Evolutionary conservation across 73 alveolate genomes (phyloP).

Genomic region (Stentor coeruleus): DNA sequence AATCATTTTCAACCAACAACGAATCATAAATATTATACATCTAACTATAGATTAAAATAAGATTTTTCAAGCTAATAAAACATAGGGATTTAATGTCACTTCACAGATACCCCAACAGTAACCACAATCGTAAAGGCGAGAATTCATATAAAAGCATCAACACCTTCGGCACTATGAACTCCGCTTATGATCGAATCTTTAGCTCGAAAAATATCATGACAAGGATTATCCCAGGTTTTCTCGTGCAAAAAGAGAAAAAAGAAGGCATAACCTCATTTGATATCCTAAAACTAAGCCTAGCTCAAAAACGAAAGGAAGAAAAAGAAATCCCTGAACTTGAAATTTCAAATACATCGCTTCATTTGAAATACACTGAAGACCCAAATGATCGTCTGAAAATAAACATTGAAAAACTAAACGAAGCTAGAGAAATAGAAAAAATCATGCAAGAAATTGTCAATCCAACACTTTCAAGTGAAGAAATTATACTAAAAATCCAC

Average conservation of each 20-base stretch:
- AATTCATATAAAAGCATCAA: neutral
- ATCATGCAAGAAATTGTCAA: constrained; percentile 3
- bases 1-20: no score
- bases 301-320: no score
- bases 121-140: neutral
- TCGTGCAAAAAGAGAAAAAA: neutral
- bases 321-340: neutral
- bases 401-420: constrained; percentile 4
- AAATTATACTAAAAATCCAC: neutral
- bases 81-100: neutral
- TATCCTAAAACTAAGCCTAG: neutral
- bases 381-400: constrained; percentile 6
- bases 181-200: neutral
- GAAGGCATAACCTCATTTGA: neutral
- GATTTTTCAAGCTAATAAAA: no score
- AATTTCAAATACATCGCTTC: neutral
- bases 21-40: no score
- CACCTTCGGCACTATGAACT: neutral
- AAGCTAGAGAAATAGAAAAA: neutral
- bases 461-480: neutral
- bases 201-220: neutral
- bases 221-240: neutral
- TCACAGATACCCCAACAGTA: neutral
- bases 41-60: no score
- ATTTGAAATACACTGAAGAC: neutral